phyloP scores from a whole-genome alignment of 129 eudicot species.

The Flaveria ramosissima region DNA sequence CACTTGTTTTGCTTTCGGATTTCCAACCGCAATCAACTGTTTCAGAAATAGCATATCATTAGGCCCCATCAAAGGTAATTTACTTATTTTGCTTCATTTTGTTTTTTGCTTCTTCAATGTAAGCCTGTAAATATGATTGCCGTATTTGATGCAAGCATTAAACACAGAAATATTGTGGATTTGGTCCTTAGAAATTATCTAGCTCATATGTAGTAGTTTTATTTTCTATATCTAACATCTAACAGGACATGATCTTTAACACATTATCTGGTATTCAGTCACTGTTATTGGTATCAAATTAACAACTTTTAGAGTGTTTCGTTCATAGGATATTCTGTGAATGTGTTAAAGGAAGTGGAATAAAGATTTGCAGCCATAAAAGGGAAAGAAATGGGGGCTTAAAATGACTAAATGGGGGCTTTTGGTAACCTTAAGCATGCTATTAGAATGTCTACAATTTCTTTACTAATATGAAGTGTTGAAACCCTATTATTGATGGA shows the following conservation, averaged over 20 bases:
- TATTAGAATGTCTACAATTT: too few species aligned
- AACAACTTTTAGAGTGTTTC: too few species aligned
- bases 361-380: too few species aligned
- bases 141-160: slow-evolving; percentile 14
- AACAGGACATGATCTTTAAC: slow-evolving; percentile 23
- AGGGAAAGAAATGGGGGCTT: too few species aligned
- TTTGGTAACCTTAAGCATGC: too few species aligned
- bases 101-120: slow-evolving; percentile 18
- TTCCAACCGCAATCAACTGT: slow-evolving; percentile 40
- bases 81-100: slow-evolving; percentile 22
- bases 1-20: slow-evolving; percentile 45
- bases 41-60: slow-evolving; percentile 20
- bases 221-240: slow-evolving; percentile 24
- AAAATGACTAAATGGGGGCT: too few species aligned
- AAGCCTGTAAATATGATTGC: slow-evolving; percentile 31
- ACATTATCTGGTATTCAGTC: slow-evolving; percentile 1
- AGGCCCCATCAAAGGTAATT: slow-evolving; percentile 51
- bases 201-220: slow-evolving; percentile 9
- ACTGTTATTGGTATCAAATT: not conserved
- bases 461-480: too few species aligned
- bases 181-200: slow-evolving; percentile 22
- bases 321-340: too few species aligned
- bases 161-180: slow-evolving; percentile 30
- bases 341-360: too few species aligned
- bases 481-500: too few species aligned